Evolutionary conservation across 768 basidiomycete genomes (phyloP), one percentile per base, ranked within the genome.

Genomic region (Macrocybe gigantea): DNA sequence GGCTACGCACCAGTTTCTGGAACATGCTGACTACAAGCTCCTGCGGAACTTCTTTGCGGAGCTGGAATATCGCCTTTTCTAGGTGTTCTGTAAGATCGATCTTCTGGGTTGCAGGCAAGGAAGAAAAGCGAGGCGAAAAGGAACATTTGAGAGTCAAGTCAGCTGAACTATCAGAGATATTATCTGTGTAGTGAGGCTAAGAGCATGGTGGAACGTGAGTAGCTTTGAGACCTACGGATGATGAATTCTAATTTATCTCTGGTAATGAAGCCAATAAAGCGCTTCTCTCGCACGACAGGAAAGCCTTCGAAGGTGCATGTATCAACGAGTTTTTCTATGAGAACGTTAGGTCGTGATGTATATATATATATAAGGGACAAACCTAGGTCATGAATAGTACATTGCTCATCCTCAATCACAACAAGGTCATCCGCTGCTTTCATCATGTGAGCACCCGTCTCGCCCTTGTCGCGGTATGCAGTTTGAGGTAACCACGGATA

Each of bases 1-100:
- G 38, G 45, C 35, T 33, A 63, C 59, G 39, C 47, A 82, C 85
- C 61, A 88, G 62, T 65, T 81, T 85, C 62, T 85, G 85, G 68
- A 86, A 86, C 77, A 83, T 83, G 55, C 70, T 77, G 29, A 86
- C 83, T 10, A 86, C 81, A 7, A 85, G 67, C 53, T 87, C 84
- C 58, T 81, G 74, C 2, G 85, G 83, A 9, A 83, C 79, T 52
- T 84, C 82, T 58, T 83, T 79, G 33, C 82, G 72, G 47, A 88
- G 68, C 50, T 84, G 79, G 42, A 86, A 67, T 1, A 82, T 65
- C 0, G 80, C 72, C 38, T 77, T 68, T 54, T 77, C 74, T 9
- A 76, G 59, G 30, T 70, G 59, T 14, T 54, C 54, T 3, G 70
- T 69, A 40, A 75, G 53, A 51, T 76, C 68, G 6, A 72, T 56